A percentile compares a stretch with the other conserved stretches of the same genome.
Conservation (phyloP, 1,284 basidiomycete species). For the Cryptococcus hybrid region DNA sequence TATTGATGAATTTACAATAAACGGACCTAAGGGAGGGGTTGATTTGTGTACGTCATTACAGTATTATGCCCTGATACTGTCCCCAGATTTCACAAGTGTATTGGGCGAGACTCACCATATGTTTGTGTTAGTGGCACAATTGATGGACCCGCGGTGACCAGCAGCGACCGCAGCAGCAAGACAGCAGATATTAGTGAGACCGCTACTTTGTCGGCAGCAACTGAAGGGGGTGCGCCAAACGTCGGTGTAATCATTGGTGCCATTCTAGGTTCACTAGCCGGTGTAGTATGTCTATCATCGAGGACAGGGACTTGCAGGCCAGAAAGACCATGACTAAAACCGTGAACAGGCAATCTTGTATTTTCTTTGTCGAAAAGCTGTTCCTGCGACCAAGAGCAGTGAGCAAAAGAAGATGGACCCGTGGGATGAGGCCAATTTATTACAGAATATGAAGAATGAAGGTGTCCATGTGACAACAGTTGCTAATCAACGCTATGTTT, state of each 20-base stretch:
- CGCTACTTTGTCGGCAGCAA: not conserved
- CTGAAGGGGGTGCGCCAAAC: conserved; percentile 11
- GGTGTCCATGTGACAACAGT: conserved; percentile 35
- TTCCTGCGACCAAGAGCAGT: conserved; percentile 4
- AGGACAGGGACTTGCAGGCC: too few species aligned
- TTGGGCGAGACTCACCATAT: too few species aligned
- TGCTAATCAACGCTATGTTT: conserved; percentile 39
- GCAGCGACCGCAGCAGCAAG: not conserved
- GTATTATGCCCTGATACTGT: not conserved
- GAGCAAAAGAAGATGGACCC: conserved; percentile 23
- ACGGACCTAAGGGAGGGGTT: conserved; percentile 23
- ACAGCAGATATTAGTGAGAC: not conserved
- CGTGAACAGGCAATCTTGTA: conserved; percentile 17
- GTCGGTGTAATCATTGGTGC: conserved; percentile 31
- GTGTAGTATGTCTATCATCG: conserved; percentile 17
- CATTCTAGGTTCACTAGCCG: conserved; percentile 27
- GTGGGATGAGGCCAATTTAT: conserved; percentile 36
- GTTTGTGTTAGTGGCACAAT: not conserved
- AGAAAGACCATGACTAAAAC: not conserved
- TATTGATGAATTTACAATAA: conserved; percentile 21
- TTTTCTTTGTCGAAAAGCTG: conserved; percentile 18
- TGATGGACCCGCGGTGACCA: not conserved
- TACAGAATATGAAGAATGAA: conserved; percentile 40
- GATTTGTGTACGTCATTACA: conserved; percentile 17
- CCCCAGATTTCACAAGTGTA: too few species aligned